Conservation (phyloP, 1,139 yeast genomes). For the Magnusiomyces paraingens region DNA sequence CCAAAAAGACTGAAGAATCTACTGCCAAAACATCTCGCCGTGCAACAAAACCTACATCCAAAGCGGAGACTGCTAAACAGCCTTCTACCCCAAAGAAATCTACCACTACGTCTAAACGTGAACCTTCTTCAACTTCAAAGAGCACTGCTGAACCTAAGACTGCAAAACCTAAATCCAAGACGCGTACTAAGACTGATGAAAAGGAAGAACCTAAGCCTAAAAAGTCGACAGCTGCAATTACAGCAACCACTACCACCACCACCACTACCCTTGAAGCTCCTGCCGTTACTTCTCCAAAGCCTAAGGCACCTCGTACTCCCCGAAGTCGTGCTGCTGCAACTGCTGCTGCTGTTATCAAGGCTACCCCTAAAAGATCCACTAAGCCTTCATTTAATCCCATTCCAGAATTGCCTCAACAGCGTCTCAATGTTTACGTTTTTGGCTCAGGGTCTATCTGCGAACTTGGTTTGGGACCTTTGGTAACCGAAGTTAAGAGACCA, state of each 20-base stretch:
- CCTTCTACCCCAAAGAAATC: not conserved
- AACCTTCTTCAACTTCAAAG: slow-evolving; percentile 6
- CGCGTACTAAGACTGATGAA: slow-evolving; percentile 7
- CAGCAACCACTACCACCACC: slow-evolving; percentile 6
- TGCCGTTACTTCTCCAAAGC: not conserved
- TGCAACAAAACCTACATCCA: not conserved
- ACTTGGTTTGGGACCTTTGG: slow-evolving; percentile 87
- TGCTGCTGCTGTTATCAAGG: slow-evolving; percentile 7
- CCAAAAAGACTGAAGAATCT: slow-evolving; percentile 7
- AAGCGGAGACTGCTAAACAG: slow-evolving; percentile 10
- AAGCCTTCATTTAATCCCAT: slow-evolving; percentile 10
- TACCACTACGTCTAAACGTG: slow-evolving; percentile 10
- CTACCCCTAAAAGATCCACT: not conserved
- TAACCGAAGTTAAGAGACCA: slow-evolving; percentile 92
- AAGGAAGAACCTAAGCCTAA: slow-evolving; percentile 2
- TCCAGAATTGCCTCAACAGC: slow-evolving; percentile 40
- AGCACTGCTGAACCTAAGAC: slow-evolving; percentile 1
- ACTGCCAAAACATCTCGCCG: slow-evolving; percentile 1
- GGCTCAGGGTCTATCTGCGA: slow-evolving; percentile 98
- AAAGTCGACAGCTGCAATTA: too few species aligned
- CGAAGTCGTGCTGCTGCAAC: slow-evolving; percentile 11
- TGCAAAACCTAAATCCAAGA: slow-evolving; percentile 2
- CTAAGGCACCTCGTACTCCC: slow-evolving; percentile 1
- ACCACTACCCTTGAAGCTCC: not conserved
- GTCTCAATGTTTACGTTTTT: slow-evolving; percentile 80